Base-by-base conservation (phyloP, 2,329 filamentous ascomycete genomes). In the Neophaeococcomyces aloes region DNA sequence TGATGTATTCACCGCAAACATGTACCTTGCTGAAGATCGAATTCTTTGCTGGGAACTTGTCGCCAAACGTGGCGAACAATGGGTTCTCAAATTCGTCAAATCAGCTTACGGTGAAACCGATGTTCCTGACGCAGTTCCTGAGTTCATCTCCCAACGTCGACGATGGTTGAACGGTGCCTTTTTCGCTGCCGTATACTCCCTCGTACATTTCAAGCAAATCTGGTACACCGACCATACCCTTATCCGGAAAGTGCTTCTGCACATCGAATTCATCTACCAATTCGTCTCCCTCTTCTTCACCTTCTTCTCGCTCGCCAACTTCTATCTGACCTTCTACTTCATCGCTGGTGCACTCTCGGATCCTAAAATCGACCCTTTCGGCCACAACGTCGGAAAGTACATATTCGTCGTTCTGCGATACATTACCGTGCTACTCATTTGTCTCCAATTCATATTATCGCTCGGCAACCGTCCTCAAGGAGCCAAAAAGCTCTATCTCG, bases 251-350 rank as follows among this genome's bases (percentile, higher is more conserved):
- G 74, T 94, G 18, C 74, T 98, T 27, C 76, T 98, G 41, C 88
- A 95, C 63, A 78, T 96, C 55, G 91, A 98, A 62, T 95, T 95
- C 60, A 64, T 94, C 54, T 98, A 98, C 64, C 91, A 98, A 62
- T 82, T 94, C 61, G 74, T 96, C 54, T 84, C 87, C 59, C 77
- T 98, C 11, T 64, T 94, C 48, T 98, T 98, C 69, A 98, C 91
- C 35, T 98, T 86, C 70, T 96, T 98, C 70, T 94, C 89, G 8
- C 78, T 98, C 54, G 88, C 89, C 63, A 98, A 98, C 70, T 98
- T 96, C 72, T 98, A 96, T 64, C 79, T 98, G 41, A 94, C 88
- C 46, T 98, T 98, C 68, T 98, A 88, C 74, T 98, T 98, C 69
- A 82, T 98, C 53, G 87, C 87, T 17, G 91, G 91, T 33, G 93